Evolutionary conservation across 148 eudicot species (phyloP).

Genomic region (Persicaria maculosa): DNA sequence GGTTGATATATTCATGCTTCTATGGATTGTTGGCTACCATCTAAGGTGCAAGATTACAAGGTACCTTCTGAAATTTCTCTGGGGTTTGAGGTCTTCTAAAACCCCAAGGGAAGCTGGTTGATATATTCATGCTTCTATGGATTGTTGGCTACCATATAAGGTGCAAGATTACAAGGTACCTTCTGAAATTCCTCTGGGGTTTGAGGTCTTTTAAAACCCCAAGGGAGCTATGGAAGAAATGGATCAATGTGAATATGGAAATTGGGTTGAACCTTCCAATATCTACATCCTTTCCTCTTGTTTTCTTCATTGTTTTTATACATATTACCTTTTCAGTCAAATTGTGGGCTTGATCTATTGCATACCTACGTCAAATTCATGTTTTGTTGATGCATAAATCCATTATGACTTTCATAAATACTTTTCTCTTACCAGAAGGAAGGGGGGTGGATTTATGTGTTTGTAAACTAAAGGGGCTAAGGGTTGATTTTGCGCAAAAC

Average conservation of each 20-base stretch:
- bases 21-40: not conserved
- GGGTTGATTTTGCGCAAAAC: too few species aligned
- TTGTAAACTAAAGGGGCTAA: too few species aligned
- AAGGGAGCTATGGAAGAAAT: not conserved
- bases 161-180: not conserved
- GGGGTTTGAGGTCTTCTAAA: slow-evolving; percentile 1
- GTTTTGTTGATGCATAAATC: not conserved
- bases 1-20: slow-evolving; percentile 3
- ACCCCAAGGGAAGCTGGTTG: not conserved
- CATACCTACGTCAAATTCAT: not conserved
- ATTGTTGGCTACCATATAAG: not conserved
- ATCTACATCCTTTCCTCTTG: not conserved
- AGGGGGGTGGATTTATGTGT: too few species aligned
- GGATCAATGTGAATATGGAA: slow-evolving; percentile 1
- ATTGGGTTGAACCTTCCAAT: not conserved
- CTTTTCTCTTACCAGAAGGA: not conserved
- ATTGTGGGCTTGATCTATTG: not conserved
- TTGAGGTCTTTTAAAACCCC: not conserved
- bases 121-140: not conserved
- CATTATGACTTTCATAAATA: not conserved
- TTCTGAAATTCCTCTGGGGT: not conserved
- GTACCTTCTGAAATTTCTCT: not conserved
- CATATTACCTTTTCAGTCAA: not conserved
- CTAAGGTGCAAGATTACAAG: not conserved
- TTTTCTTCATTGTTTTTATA: not conserved